Percentiles rank a stretch among this genome's conserved stretches.
Evolutionary conservation across 768 basidiomycete species (phyloP).

Genomic region (Trametopsis cervina): DNA sequence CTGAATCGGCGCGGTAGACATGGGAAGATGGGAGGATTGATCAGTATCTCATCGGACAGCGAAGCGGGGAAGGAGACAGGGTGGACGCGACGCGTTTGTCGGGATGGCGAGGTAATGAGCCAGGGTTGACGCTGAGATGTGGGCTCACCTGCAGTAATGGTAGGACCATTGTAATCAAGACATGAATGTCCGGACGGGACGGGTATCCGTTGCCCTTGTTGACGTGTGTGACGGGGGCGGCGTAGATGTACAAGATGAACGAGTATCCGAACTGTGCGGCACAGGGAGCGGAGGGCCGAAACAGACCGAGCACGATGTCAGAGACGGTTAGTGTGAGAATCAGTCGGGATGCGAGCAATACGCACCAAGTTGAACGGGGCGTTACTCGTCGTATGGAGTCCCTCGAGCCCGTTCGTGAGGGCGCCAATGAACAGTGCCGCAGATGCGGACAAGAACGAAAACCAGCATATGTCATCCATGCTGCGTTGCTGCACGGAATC

Average conservation of each 20-base stretch:
- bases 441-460: constrained; percentile 64
- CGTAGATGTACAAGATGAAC: constrained; percentile 69
- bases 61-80: too few species aligned
- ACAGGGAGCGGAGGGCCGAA: too few species aligned
- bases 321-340: too few species aligned
- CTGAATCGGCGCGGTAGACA: too few species aligned
- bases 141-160: constrained; percentile 64
- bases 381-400: constrained; percentile 40
- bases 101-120: too few species aligned
- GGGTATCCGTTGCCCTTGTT: constrained; percentile 37
- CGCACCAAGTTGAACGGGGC: constrained; percentile 70
- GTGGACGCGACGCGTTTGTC: too few species aligned
- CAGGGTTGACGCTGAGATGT: too few species aligned
- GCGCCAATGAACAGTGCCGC: constrained; percentile 58
- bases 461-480: constrained; percentile 67
- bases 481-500: constrained; percentile 41
- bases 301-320: too few species aligned
- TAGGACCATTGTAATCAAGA: constrained; percentile 63
- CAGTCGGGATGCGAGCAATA: too few species aligned
- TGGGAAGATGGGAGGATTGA: too few species aligned
- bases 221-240: constrained; percentile 53
- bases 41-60: too few species aligned
- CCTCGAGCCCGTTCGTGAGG: constrained; percentile 62
- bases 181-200: constrained; percentile 66
- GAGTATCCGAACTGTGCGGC: constrained; percentile 63